Conservation (phyloP, 352 stramenopile genomes). For the Globisporangium okanoganense region DNA sequence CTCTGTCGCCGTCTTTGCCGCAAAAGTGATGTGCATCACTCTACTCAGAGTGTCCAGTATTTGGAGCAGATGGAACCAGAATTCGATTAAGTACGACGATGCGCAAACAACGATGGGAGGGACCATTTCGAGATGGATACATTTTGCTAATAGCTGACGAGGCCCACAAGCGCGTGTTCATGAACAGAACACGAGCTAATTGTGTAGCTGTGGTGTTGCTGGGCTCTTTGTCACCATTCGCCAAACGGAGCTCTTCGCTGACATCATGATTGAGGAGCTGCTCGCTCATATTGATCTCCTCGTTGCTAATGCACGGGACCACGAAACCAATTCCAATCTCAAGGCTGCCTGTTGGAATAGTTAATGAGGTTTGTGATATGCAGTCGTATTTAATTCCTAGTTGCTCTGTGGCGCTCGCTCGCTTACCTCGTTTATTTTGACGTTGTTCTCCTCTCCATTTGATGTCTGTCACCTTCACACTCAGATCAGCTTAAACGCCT, state of each 20-base stretch:
- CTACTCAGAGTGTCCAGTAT: not conserved
- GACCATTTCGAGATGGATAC: slow-evolving; percentile 1
- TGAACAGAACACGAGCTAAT: not conserved
- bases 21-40: not conserved
- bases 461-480: not conserved
- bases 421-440: not conserved
- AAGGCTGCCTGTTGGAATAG: not conserved
- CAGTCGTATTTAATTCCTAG: not conserved
- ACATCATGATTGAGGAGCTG: too few species aligned
- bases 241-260: too few species aligned
- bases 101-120: slow-evolving; percentile 1
- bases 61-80: not conserved
- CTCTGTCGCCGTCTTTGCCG: not conserved
- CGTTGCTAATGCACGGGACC: not conserved
- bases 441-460: not conserved
- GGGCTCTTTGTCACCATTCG: not conserved
- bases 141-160: slow-evolving; percentile 6
- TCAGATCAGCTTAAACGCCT: slow-evolving; percentile 36
- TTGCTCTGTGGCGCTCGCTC: too few species aligned
- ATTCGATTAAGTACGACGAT: not conserved
- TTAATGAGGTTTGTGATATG: not conserved
- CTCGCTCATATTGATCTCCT: not conserved
- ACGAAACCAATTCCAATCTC: not conserved
- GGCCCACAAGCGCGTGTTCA: not conserved
- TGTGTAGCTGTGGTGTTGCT: not conserved